phyloP scores from a whole-genome alignment of 805 yeast species.

The Nakazawaea populi region DNA sequence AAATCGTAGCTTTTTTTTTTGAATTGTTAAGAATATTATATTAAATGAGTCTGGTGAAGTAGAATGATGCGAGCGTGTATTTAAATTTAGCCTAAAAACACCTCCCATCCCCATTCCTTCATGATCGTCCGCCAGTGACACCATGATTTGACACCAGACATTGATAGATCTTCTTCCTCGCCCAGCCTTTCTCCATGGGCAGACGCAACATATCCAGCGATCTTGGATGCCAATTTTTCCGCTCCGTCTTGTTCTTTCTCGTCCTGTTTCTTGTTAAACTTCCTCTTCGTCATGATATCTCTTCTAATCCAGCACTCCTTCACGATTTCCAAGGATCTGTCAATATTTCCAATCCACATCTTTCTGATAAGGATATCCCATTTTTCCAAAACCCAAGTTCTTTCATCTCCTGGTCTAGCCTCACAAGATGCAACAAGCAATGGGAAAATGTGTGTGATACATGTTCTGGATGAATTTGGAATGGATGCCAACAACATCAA shows the following conservation, averaged over 20 bases:
- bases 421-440: conserved; percentile 62
- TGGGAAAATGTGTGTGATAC: conserved; percentile 60
- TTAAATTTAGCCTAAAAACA: conserved; percentile 40
- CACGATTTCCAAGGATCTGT: conserved; percentile 60
- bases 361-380: conserved; percentile 49
- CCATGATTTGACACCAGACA: conserved; percentile 40
- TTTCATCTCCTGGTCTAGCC: conserved; percentile 49
- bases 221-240: conserved; percentile 22
- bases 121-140: conserved; percentile 66
- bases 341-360: conserved; percentile 64
- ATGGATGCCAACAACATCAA: conserved; percentile 56
- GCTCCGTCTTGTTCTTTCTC: conserved; percentile 15
- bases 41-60: neutral
- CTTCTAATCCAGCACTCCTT: conserved; percentile 68
- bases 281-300: conserved; percentile 34
- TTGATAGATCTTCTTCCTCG: conserved; percentile 25
- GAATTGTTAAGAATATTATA: neutral
- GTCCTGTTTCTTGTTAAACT: conserved; percentile 15
- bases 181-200: conserved; percentile 24
- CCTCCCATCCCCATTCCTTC: conserved; percentile 78
- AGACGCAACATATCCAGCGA: conserved; percentile 36
- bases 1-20: neutral
- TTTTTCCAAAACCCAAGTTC: conserved; percentile 54
- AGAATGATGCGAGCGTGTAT: neutral
- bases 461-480: conserved; percentile 51